Evolutionary conservation across 371 early-diverging fungal genomes (phyloP), one percentile per base, ranked within the genome.

Genomic region (Batkoa obscura): DNA sequence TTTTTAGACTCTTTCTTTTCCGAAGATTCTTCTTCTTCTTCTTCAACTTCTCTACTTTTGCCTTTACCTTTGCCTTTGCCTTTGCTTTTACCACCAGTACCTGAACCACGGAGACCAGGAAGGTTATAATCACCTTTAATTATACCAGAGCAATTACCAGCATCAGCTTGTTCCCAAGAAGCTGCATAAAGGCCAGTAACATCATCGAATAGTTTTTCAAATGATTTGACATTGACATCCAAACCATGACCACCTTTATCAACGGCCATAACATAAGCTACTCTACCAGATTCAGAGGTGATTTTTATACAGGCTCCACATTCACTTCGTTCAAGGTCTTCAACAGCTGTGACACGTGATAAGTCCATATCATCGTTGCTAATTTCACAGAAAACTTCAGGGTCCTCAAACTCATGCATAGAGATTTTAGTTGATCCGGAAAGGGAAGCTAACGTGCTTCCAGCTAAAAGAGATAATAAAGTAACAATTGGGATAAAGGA

Each of bases 221-320:
- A 69, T 39, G 62, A 48, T 23, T 59, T 60, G 32, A 60, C 57
- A 62, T 67, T 68, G 50, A 74, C 60, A 55, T 74, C 74, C 37
- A 76, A 60, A 9, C 76, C 75, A 4, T 54, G 52, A 9, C 74
- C 75, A 39, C 75, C 76, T 1, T 66, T 61, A 54, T 76, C 76
- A 12, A 76, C 72, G 1, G 72, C 76, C 55, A 76, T 59, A 6
- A 75, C 76, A 34, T 74, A 71, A 36, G 68, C 63, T 30, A 42
- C 66, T 41, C 66, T 66, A 23, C 59, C 62, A 9, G 60, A 54
- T 39, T 39, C 30, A 23, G 12, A 23, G 13, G 62, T 54, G 8
- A 76, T 69, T 46, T 71, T 73, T 36, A 76, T 56, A 59, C 76
- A 76, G 30, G 67, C 58, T 15, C 72, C 71, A 51, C 76, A 76